Base-by-base conservation (phyloP, 345 rosid species). In the Bruguiera parviflora region DNA sequence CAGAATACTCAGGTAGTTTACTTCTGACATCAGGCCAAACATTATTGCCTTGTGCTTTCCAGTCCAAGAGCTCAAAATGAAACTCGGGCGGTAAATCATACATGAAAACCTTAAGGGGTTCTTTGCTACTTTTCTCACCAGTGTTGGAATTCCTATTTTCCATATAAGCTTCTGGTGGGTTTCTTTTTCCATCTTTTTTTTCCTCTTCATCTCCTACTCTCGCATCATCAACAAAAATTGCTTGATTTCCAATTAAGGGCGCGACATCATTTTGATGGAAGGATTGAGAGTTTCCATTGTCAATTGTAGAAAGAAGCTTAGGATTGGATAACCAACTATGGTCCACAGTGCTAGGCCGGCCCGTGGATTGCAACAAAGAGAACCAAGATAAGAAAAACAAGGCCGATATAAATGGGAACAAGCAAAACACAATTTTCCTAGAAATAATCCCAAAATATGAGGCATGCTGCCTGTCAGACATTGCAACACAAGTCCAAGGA, bases 21-120 rank as follows among this genome's bases (percentile, higher is more conserved):
- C 73, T 63, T 60, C 66, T 79, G 25, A 95, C 67, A 58, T 95
- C 91, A 47, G 99, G 99, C 99, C 99, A 95, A 43, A 91, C 84
- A 58, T 74, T 75, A 25, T 59, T 53, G 28, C 85, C 86, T 27
- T 80, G 68, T 2, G 86, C 75, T 66, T 87, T 87, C 96, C 97
- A 95, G 58, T 69, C 89, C 29, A 95, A 78, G 35, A 92, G 84
- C 60, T 79, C 93, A 37, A 94, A 94, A 77, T 94, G 99, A 66
- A 91, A 94, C 79, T 89, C 93, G 0, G 97, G 83, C 55, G 83
- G 86, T 78, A 95, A 81, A 78, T 95, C 96, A 76, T 92, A 95
- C 99, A 95, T 86, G 78, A 77, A 95, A 27, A 95, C 87, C 79
- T 81, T 90, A 60, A 92, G 89, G 16, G 83, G 79, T 9, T 29